Percentiles rank a stretch among this genome's conserved stretches.
Evolutionary conservation across 2,329 filamentous ascomycete genomes (phyloP).

Genomic region (Chrysosporium queenslandicum): DNA sequence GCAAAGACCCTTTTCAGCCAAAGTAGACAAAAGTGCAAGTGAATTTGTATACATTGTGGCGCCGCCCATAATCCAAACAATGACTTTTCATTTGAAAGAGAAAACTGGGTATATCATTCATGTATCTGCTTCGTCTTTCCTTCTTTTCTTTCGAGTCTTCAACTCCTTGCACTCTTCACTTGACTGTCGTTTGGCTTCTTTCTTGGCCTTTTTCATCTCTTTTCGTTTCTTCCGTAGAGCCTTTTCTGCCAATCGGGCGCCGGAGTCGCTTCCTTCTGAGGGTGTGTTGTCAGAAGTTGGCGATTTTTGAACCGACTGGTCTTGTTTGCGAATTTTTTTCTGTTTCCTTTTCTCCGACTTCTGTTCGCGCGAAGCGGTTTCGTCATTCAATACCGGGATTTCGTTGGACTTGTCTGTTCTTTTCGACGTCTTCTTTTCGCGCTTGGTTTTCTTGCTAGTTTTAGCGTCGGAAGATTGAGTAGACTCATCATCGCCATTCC

Average conservation of each 20-base stretch:
- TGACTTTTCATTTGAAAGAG: no score
- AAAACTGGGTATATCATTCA: neutral
- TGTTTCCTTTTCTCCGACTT: constrained; percentile 10
- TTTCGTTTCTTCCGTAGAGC: constrained; percentile 10
- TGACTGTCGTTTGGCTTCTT: constrained; percentile 26
- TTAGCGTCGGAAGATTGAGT: neutral
- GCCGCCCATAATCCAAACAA: no score
- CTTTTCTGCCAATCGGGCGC: constrained; percentile 18
- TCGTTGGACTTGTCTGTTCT: neutral
- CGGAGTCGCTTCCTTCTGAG: neutral
- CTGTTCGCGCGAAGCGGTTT: constrained; percentile 5
- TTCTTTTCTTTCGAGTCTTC: constrained; percentile 39
- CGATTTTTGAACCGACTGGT: neutral
- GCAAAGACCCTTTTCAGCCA: neutral
- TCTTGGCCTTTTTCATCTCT: constrained; percentile 18
- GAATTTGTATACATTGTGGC: neutral
- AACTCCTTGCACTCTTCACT: constrained; percentile 34
- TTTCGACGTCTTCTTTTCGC: constrained; percentile 12
- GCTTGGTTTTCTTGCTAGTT: constrained; percentile 17
- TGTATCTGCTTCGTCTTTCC: constrained; percentile 24
- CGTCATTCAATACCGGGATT: neutral
- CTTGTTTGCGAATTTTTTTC: constrained; percentile 19
- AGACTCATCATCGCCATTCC: no score
- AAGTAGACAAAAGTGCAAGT: neutral
- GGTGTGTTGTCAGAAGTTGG: constrained; percentile 17